phyloP scores from a whole-genome alignment of 257 asterid species.

The Jacaranda mimosifolia region DNA sequence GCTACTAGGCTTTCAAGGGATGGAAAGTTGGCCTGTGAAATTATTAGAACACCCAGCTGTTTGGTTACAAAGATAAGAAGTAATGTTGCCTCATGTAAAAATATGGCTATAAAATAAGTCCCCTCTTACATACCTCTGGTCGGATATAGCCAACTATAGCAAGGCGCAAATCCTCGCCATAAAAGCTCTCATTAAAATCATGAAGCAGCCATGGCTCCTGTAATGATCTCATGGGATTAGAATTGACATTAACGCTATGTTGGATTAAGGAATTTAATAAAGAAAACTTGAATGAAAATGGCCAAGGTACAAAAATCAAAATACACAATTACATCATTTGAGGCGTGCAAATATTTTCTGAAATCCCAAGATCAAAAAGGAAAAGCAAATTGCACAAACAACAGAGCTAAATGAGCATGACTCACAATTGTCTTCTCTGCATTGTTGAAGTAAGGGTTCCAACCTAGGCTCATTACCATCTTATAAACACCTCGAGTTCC shows the following conservation, averaged over 20 bases:
- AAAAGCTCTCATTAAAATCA: conserved; percentile 80
- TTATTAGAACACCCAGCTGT: neutral
- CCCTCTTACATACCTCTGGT: conserved; percentile 68
- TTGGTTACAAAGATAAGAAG: neutral
- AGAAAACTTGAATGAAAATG: too few relatives aligned
- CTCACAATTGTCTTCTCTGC: conserved; percentile 93
- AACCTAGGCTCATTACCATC: conserved; percentile 98
- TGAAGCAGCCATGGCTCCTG: conserved; percentile 99
- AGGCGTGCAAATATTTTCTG: too few relatives aligned
- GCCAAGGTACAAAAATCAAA: too few relatives aligned
- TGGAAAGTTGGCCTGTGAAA: conserved; percentile 67
- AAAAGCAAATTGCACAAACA: neutral
- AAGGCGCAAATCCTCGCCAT: conserved; percentile 85
- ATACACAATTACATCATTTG: too few relatives aligned
- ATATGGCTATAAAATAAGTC: neutral
- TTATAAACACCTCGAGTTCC: conserved; percentile 70
- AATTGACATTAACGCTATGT: neutral
- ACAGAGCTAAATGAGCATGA: conserved; percentile 30
- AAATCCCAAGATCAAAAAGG: neutral
- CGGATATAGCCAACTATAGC: conserved; percentile 85
- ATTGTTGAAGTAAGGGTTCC: conserved; percentile 95
- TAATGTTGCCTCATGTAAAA: neutral
- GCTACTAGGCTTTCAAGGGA: conserved; percentile 79
- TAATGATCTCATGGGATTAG: conserved; percentile 26
- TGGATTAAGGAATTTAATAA: too few relatives aligned